phyloP scores from a whole-genome alignment of 75 land plant genomes.

The Pinus albicaulis region DNA sequence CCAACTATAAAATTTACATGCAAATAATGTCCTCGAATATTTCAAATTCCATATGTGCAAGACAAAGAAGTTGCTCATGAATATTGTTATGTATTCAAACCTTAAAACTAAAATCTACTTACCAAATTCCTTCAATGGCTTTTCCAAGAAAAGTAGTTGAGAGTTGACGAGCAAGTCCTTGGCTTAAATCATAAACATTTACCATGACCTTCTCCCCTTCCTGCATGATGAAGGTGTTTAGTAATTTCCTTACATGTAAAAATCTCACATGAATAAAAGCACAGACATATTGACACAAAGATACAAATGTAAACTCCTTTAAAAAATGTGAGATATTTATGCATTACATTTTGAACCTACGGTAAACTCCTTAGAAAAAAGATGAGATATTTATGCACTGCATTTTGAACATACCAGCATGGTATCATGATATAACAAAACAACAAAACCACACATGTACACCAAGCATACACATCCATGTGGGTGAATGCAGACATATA shows the following conservation, averaged over 20 bases:
- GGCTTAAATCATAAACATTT: slow-evolving; percentile 90
- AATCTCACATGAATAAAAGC: neutral
- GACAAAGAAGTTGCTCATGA: too few relatives aligned
- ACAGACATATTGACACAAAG: neutral
- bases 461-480: neutral
- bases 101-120: slow-evolving; percentile 8
- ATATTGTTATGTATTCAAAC: too few relatives aligned
- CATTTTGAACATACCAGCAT: neutral
- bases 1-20: too few relatives aligned
- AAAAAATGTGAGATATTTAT: too few relatives aligned
- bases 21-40: too few relatives aligned
- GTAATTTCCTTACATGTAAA: neutral
- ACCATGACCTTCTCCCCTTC: slow-evolving; percentile 69
- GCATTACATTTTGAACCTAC: too few relatives aligned
- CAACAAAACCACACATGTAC: neutral
- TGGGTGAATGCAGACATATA: neutral
- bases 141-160: slow-evolving; percentile 80
- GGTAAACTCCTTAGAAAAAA: too few relatives aligned
- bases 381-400: too few relatives aligned
- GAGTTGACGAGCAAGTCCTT: slow-evolving; percentile 94
- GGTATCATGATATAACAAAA: neutral
- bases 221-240: slow-evolving; percentile 24
- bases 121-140: slow-evolving; percentile 92
- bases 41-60: too few relatives aligned
- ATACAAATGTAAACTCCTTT: neutral